Evolutionary conservation across 352 stramenopile species (phyloP), one percentile per base, ranked within the genome.

Genomic region (Elongisporangium anandrum): DNA sequence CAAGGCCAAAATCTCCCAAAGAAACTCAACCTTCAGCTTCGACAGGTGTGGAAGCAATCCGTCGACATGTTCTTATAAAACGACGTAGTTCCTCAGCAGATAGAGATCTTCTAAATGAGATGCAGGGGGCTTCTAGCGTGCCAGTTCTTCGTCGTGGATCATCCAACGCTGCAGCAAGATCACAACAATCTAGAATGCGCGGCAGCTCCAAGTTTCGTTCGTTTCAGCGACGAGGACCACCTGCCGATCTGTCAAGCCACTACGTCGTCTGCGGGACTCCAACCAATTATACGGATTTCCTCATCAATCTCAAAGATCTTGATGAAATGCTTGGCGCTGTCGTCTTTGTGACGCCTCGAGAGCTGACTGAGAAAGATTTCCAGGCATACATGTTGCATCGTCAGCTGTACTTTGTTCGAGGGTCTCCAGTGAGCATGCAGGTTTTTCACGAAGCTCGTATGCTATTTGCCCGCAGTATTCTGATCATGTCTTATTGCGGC

Each of bases 181-280:
- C 56, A 19, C 1, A 21, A 57, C n/a, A 58, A 34, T 13, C 70
- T 60, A n/a, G 24, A 67, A 19, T 56, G 54, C 41, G 65, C 63
- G 53, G 63, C 74, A 22, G 82, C 67, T 16, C 66, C 71, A 56
- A 75, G 61, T 58, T 80, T 68, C 65, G 69, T 15, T 75, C 73
- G 21, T 63, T 81, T 48, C 54, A 56, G 5, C 53, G 71, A 3
- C 52, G 52, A 21, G 24, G 63, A 0, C 69, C 77, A 1, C 80
- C 83, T 12, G 16, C 24, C n/a, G 45, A 71, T 24, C 51, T 88
- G 0, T 53, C 16, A 20, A 68, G 72, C 4, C 80, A 90, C 60
- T 88, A 77, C n/a, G 80, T 92, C 0, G 60, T 90, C 0, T 92
- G 83, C n/a, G 80, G 83, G 8, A 85, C 71, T 1, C 80, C 80